Conservation (phyloP, 2,329 filamentous ascomycete genomes). For the Aureobasidium sp. region DNA sequence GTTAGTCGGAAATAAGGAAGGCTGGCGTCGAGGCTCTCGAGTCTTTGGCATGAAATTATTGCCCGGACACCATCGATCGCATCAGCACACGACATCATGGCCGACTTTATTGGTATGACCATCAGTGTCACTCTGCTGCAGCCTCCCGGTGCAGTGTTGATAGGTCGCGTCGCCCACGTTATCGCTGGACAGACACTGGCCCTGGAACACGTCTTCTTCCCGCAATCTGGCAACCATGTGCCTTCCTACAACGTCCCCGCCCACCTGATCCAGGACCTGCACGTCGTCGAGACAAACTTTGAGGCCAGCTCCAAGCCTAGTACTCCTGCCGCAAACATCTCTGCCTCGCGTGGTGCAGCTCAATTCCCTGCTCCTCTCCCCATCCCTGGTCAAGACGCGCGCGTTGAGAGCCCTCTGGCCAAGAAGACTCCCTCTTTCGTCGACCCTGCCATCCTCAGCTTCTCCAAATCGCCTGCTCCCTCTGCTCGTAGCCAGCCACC, state of each 20-base stretch:
- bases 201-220: slow-evolving; percentile 69
- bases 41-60: slow-evolving; percentile 14
- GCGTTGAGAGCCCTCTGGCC: slow-evolving; percentile 17
- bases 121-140: slow-evolving; percentile 78
- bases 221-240: slow-evolving; percentile 59
- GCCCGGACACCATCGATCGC: slow-evolving; percentile 2
- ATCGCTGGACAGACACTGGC: slow-evolving; percentile 71
- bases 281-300: slow-evolving; percentile 42
- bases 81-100: slow-evolving; percentile 52
- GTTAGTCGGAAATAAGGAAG: background rate
- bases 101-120: slow-evolving; percentile 78
- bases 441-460: slow-evolving; percentile 87
- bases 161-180: slow-evolving; percentile 76
- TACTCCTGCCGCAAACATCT: slow-evolving; percentile 25
- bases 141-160: slow-evolving; percentile 70
- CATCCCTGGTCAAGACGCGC: slow-evolving; percentile 13
- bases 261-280: slow-evolving; percentile 64
- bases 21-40: background rate
- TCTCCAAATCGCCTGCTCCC: slow-evolving; percentile 46
- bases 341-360: slow-evolving; percentile 3
- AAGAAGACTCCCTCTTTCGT: slow-evolving; percentile 55
- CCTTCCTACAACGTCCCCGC: slow-evolving; percentile 63
- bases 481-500: slow-evolving; percentile 24
- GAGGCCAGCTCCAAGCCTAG: slow-evolving; percentile 25
- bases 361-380: background rate